Evolutionary conservation across 2,329 filamentous ascomycete species (phyloP), one percentile per base, ranked within the genome.

Genomic region (Fusarium austroafricanum): DNA sequence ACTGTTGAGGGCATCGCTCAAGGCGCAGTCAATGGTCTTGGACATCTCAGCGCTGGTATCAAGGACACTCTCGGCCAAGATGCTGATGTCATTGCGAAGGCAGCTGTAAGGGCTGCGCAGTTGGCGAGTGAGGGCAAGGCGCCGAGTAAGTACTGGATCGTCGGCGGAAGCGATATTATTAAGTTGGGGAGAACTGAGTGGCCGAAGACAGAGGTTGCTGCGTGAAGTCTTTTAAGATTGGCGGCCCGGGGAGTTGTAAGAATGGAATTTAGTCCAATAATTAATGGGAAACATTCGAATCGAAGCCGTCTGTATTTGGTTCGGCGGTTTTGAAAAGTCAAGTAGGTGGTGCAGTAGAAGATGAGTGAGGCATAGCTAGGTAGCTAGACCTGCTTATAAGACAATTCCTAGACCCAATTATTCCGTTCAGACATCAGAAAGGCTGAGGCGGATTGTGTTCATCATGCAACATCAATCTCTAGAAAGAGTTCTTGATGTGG

Each of bases 51-150:
- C 46, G 75, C 80, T 57, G 83, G 82, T 1, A 42, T 89, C 65
- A 88, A 89, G 80, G 89, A 97, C 74, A 79, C 77, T 9, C 84
- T 92, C 78, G 92, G 88, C 3, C 92, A 96, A 80, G 92, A 96
- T 51, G 89, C 87, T 7, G 86, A 89, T 56, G 86, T 91, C 33
- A 93, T 97, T 79, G 91, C 83, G 4, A 84, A 84, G 66, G 90
- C 91, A 14, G 89, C 89, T 5, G 86, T 92, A 4, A 81, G 80
- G 50, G 91, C 90, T 2, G 85, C 83, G 10, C 74, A 86, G 68
- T 76, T 90, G 51, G 88, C 87, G 1, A 82, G 82, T 62, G 82
- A 87, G 77, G 87, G 87, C 59, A 87, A 85, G 78, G 86, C 84
- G n/a, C 84, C 83, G 55, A 82, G 75, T 77, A 88, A 83, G 82